Evolutionary conservation across 139 green algal species (phyloP).

Genomic region (Coelastrella sp.): DNA sequence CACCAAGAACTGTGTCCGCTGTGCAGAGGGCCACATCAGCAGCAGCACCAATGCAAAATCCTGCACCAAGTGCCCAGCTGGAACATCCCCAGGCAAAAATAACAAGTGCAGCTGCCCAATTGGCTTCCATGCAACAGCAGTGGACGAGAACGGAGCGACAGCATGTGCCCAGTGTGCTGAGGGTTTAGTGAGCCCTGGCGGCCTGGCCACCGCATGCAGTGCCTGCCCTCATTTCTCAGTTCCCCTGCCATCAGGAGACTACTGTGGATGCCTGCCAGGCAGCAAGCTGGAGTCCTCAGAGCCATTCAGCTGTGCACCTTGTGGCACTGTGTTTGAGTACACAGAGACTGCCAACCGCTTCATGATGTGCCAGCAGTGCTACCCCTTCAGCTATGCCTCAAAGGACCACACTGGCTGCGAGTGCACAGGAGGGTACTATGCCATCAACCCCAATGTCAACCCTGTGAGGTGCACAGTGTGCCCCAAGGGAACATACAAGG

Average conservation of each 20-base stretch:
- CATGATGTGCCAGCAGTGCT: constrained; percentile 36
- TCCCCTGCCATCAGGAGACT: neutral
- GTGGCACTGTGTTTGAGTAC: constrained; percentile 3
- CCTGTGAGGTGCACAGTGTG: neutral
- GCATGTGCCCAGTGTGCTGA: constrained; percentile 7
- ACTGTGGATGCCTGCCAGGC: constrained; percentile 26
- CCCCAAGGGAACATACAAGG: constrained; percentile 27
- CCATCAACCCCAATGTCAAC: neutral
- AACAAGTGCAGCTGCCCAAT: neutral
- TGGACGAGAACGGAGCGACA: neutral
- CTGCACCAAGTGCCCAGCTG: constrained; percentile 12
- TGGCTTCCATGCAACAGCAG: constrained; percentile 22
- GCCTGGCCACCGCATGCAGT: neutral
- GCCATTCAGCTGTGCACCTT: neutral
- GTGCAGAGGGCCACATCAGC: neutral
- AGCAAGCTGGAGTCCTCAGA: neutral
- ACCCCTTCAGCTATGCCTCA: constrained; percentile 27
- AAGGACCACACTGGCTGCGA: constrained; percentile 18
- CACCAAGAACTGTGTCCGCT: neutral
- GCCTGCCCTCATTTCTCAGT: neutral
- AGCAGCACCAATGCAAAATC: constrained; percentile 11
- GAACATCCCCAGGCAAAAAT: neutral
- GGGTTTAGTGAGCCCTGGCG: constrained; percentile 3
- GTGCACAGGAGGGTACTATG: neutral
- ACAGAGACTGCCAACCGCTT: neutral